Conservation (phyloP, 2,329 filamentous ascomycete species). For the Fusarium nygamai region DNA sequence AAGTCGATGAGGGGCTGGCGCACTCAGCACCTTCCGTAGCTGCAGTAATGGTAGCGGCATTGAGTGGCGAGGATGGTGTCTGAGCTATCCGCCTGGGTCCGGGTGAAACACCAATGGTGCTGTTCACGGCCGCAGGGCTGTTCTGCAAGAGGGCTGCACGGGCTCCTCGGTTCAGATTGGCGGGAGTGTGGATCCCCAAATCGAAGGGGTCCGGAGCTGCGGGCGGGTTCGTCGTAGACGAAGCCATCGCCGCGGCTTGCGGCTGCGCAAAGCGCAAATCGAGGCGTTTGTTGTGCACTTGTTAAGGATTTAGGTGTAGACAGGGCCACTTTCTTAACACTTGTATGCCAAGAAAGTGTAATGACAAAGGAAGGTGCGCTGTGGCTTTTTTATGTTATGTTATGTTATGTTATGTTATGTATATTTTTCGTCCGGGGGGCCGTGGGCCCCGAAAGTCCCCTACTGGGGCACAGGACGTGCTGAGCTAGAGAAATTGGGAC, state of each 20-base stretch:
- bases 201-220: neutral
- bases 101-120: neutral
- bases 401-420: too few relatives aligned
- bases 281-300: neutral
- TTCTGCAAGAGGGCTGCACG: neutral
- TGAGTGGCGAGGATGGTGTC: neutral
- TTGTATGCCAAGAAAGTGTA: too few relatives aligned
- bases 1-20: too few relatives aligned
- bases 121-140: neutral
- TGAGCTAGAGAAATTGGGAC: too few relatives aligned
- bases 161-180: neutral
- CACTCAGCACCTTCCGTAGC: neutral
- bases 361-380: too few relatives aligned
- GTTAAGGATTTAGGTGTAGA: neutral
- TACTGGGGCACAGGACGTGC: too few relatives aligned
- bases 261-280: neutral
- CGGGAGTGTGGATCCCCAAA: neutral
- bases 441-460: too few relatives aligned
- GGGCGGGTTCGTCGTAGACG: neutral
- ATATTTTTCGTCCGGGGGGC: too few relatives aligned
- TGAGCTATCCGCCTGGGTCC: neutral
- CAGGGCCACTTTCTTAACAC: too few relatives aligned
- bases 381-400: too few relatives aligned
- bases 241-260: neutral
- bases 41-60: neutral